Percentiles rank a stretch among this genome's conserved stretches.
phyloP scores from a whole-genome alignment of 805 yeast species.

The Tetrapisispora phaffii region DNA sequence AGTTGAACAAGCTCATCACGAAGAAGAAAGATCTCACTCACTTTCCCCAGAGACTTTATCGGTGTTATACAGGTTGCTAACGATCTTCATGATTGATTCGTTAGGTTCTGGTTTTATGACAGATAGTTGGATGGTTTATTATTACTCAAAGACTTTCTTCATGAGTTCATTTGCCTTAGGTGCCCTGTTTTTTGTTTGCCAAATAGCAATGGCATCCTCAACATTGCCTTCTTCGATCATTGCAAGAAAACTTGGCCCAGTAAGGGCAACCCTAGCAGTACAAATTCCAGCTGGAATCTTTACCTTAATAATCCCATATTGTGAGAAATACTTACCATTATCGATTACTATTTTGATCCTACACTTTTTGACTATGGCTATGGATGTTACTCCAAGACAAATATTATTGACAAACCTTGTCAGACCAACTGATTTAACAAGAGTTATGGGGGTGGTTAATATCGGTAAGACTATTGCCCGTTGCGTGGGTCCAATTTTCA shows the following conservation, averaged over 20 bases:
- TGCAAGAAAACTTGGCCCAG: conserved; percentile 64
- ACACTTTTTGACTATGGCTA: conserved; percentile 57
- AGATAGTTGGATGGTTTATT: conserved; percentile 78
- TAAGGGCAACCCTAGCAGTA: conserved; percentile 59
- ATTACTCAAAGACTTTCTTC: conserved; percentile 49
- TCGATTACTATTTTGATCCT: conserved; percentile 46
- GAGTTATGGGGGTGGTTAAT: conserved; percentile 77
- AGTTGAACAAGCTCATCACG: conserved; percentile 8
- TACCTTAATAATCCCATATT: conserved; percentile 43
- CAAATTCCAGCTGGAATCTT: conserved; percentile 73
- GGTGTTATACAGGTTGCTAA: conserved; percentile 39
- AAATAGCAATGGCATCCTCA: conserved; percentile 53
- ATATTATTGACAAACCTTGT: conserved; percentile 63
- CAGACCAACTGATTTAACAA: conserved; percentile 52
- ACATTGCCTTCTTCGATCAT: conserved; percentile 69
- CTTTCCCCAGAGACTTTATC: conserved; percentile 34
- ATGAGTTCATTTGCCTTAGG: conserved; percentile 55
- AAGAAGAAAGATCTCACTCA: conserved; percentile 3
- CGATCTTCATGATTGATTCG: conserved; percentile 74
- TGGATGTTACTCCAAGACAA: conserved; percentile 92
- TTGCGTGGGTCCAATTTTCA: conserved; percentile 68
- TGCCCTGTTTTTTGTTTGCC: conserved; percentile 53
- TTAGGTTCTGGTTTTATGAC: conserved; percentile 86
- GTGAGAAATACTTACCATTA: conserved; percentile 26
- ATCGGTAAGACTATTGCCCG: conserved; percentile 80